Percentiles rank a stretch among this genome's conserved stretches.
These are phyloP conservation scores for Colletotrichum viniferum DNA, from an alignment of 2,329 filamentous ascomycete species.

Conservation along the genomic window DNA sequence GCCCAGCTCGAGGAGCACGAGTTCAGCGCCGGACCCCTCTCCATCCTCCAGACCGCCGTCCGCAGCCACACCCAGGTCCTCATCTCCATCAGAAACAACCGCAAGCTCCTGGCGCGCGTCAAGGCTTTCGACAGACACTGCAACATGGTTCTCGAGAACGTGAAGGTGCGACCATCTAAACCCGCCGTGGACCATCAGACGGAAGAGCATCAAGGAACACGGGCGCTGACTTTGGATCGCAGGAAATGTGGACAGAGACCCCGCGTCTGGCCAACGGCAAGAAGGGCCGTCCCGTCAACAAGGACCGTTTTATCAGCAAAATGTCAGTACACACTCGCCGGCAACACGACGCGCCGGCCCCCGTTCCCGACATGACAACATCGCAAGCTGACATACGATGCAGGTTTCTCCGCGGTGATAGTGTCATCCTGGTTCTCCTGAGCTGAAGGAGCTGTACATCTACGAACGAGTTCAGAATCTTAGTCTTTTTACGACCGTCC, in stretches of 20 bases:
- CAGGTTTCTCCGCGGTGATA: constrained; percentile 86
- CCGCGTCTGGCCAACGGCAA: constrained; percentile 82
- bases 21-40: constrained; percentile 64
- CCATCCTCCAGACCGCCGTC: constrained; percentile 95
- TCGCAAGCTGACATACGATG: background rate
- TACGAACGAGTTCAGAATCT: constrained; percentile 1
- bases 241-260: constrained; percentile 99
- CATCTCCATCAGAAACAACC: constrained; percentile 97
- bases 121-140: constrained; percentile 99
- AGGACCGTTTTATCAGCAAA: constrained; percentile 98
- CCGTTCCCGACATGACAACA: background rate
- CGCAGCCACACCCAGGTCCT: constrained; percentile 94
- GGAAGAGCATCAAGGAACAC: background rate
- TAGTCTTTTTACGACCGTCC: background rate
- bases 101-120: constrained; percentile 94
- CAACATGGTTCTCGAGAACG: constrained; percentile 98
- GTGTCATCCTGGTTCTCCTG: constrained; percentile 84
- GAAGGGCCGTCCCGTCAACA: constrained; percentile 90
- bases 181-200: background rate
- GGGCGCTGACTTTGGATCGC: background rate
- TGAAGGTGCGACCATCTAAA: constrained; percentile 42
- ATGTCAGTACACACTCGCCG: constrained; percentile 65
- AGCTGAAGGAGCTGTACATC: constrained; percentile 52
- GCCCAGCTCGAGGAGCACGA: constrained; percentile 69
- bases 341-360: background rate